Percentiles rank a stretch among this genome's conserved stretches.
Conservation (phyloP, 2,329 filamentous ascomycete genomes). For the Claviceps cyperi region DNA sequence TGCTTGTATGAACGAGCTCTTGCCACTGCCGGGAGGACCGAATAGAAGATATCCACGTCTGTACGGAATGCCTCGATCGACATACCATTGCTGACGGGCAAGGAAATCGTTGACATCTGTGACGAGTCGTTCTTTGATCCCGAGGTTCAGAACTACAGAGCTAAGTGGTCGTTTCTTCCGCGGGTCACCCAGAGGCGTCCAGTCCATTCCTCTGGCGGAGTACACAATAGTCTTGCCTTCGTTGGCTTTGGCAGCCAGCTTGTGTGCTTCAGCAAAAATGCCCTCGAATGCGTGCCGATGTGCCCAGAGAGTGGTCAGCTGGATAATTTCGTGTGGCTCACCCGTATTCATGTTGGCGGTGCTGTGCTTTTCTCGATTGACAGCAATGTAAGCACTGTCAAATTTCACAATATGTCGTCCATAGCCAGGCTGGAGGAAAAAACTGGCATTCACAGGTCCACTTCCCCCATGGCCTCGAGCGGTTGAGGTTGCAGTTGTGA, state of each 20-base stretch:
- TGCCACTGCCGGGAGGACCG: constrained; percentile 80
- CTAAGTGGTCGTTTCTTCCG: constrained; percentile 74
- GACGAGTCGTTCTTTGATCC: constrained; percentile 69
- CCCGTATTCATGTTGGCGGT: constrained; percentile 72
- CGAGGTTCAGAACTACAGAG: constrained; percentile 74
- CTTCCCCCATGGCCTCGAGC: constrained; percentile 43
- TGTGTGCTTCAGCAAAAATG: constrained; percentile 76
- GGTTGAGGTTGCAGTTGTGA: constrained; percentile 42
- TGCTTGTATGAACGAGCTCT: constrained; percentile 92
- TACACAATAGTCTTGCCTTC: constrained; percentile 93
- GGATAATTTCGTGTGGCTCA: constrained; percentile 86
- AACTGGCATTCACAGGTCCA: constrained; percentile 61
- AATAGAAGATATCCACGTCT: constrained; percentile 78
- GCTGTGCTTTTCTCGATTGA: constrained; percentile 72
- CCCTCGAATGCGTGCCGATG: constrained; percentile 82
- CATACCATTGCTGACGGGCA: constrained; percentile 69
- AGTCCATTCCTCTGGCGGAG: constrained; percentile 69
- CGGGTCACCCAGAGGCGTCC: constrained; percentile 71
- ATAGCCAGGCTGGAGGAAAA: constrained; percentile 81
- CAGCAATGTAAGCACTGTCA: constrained; percentile 71
- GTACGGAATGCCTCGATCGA: constrained; percentile 89
- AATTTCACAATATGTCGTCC: constrained; percentile 81
- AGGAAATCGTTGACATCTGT: constrained; percentile 75
- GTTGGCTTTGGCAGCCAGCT: constrained; percentile 60
- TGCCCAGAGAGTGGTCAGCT: constrained; percentile 79